Evolutionary conservation across 2,329 filamentous ascomycete species (phyloP).

Genomic region (Leptographium lundbergii): DNA sequence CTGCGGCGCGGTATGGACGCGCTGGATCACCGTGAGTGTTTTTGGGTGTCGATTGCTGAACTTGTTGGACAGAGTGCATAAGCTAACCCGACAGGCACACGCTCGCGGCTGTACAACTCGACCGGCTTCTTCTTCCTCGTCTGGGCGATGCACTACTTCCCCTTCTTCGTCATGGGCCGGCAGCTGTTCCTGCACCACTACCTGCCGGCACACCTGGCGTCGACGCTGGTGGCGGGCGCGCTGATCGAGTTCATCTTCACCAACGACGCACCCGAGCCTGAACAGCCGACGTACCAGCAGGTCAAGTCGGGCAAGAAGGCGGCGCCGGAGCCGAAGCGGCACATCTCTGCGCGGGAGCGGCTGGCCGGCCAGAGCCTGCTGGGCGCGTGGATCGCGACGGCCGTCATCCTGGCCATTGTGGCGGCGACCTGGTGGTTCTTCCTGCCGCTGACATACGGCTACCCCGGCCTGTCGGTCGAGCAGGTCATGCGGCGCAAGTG

Average conservation of each 20-base stretch:
- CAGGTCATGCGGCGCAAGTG: constrained; percentile 79
- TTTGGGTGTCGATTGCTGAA: too few relatives aligned
- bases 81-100: constrained; percentile 48
- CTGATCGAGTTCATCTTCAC: constrained; percentile 95
- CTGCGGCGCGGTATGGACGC: constrained; percentile 87
- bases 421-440: constrained; percentile 84
- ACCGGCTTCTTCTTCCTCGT: constrained; percentile 98
- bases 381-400: constrained; percentile 65
- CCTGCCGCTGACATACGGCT: constrained; percentile 88
- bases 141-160: constrained; percentile 94
- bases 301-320: constrained; percentile 29
- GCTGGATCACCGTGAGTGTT: constrained; percentile 73
- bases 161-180: constrained; percentile 95
- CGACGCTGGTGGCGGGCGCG: constrained; percentile 77
- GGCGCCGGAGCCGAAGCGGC: constrained; percentile 33
- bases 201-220: constrained; percentile 85
- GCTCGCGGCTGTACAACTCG: constrained; percentile 91
- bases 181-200: constrained; percentile 98
- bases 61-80: not conserved
- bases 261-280: constrained; percentile 54
- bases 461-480: constrained; percentile 70
- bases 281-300: constrained; percentile 34
- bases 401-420: constrained; percentile 54
- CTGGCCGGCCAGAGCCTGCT: constrained; percentile 67
- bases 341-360: constrained; percentile 69